These are phyloP conservation scores for Hyaloscypha hepaticicola DNA, from an alignment of 495 filamentous ascomycete species.

Conservation along the genomic window DNA sequence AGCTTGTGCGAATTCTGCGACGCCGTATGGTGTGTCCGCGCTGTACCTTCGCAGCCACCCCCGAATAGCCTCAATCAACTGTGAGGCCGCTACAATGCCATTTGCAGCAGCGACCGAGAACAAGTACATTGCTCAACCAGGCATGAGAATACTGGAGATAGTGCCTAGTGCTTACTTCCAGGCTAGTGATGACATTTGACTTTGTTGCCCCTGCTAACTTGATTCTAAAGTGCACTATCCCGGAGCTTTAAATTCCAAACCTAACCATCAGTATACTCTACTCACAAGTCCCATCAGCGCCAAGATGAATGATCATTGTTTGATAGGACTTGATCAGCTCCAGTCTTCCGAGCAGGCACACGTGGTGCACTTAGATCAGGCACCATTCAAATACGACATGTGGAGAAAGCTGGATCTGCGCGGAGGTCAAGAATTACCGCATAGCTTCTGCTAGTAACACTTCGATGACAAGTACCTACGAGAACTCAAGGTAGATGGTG, in stretches of 20 bases:
- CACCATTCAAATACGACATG: neutral
- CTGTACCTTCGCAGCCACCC: too few relatives aligned
- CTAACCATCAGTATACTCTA: neutral
- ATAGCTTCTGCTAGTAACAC: neutral
- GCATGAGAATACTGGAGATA: too few relatives aligned
- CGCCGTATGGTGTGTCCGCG: too few relatives aligned
- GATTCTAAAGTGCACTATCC: neutral
- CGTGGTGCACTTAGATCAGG: neutral
- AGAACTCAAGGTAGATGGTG: neutral
- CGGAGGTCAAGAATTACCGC: neutral
- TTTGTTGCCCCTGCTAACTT: neutral
- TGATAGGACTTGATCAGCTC: neutral
- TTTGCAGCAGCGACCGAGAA: too few relatives aligned
- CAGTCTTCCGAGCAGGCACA: neutral
- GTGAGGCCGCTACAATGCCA: too few relatives aligned
- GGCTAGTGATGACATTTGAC: neutral
- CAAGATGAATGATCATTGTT: neutral
- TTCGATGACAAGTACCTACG: conserved; percentile 9
- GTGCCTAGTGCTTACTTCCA: neutral
- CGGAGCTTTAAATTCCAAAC: conserved; percentile 8
- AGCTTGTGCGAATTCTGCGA: neutral
- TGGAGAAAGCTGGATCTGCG: neutral
- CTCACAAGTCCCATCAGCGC: neutral
- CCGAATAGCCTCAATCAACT: too few relatives aligned
- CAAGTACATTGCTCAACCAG: too few relatives aligned